phyloP scores from a whole-genome alignment of 164 flowering plant genomes.

The Macadamia tetraphylla region DNA sequence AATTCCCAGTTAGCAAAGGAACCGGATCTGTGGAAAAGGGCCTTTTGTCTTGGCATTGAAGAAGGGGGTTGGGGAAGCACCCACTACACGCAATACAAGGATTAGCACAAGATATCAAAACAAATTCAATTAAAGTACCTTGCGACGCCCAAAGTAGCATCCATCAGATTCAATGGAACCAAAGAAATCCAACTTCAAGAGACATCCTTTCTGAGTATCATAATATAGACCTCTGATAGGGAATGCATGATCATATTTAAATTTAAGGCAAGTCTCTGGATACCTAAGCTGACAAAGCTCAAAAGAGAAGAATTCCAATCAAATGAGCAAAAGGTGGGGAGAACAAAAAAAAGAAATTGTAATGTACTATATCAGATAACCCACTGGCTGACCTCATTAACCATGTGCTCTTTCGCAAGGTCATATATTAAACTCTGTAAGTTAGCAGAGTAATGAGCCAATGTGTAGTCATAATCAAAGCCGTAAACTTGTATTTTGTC shows the following conservation, averaged over 20 bases:
- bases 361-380: not conserved
- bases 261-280: slow-evolving; percentile 67
- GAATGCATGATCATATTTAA: slow-evolving; percentile 68
- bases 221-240: slow-evolving; percentile 88
- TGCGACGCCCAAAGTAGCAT: slow-evolving; percentile 83
- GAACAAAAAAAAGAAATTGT: not conserved
- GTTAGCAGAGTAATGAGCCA: slow-evolving; percentile 85
- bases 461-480: slow-evolving; percentile 87
- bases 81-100: not conserved
- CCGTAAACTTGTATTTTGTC: slow-evolving; percentile 84
- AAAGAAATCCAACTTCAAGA: slow-evolving; percentile 86
- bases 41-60: too few species aligned
- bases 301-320: slow-evolving; percentile 7
- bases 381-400: slow-evolving; percentile 67
- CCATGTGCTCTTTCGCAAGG: slow-evolving; percentile 81
- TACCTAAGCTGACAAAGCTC: slow-evolving; percentile 59
- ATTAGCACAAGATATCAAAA: not conserved
- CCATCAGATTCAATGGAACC: slow-evolving; percentile 91
- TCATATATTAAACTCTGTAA: slow-evolving; percentile 82
- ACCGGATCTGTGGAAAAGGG: not conserved
- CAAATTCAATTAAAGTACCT: slow-evolving; percentile 35
- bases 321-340: not conserved
- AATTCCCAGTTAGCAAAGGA: not conserved
- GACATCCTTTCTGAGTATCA: slow-evolving; percentile 82
- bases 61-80: too few species aligned